These are phyloP conservation scores for Panellus pusillus DNA, from an alignment of 768 basidiomycete genomes.

Conservation along the genomic window DNA sequence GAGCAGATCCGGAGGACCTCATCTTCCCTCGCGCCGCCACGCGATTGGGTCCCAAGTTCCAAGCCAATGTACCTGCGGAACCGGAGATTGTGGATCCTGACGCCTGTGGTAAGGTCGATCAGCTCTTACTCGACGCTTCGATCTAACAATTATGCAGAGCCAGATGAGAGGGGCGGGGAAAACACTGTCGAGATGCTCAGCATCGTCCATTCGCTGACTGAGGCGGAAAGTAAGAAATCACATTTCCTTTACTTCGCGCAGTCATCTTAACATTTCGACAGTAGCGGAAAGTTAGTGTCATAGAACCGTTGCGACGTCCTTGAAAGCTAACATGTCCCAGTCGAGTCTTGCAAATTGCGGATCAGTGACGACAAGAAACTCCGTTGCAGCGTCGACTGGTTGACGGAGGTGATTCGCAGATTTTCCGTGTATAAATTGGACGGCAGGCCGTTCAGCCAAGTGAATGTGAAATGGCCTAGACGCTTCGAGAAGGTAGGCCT, in stretches of 20 bases:
- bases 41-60: constrained; percentile 86
- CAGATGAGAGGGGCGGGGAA: constrained; percentile 69
- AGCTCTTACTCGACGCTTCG: not conserved
- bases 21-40: constrained; percentile 94
- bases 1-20: constrained; percentile 88
- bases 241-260: constrained; percentile 21
- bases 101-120: constrained; percentile 34
- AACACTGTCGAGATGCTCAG: constrained; percentile 73
- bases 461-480: constrained; percentile 60
- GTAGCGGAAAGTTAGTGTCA: constrained; percentile 55
- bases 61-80: constrained; percentile 57
- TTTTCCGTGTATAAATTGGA: constrained; percentile 68
- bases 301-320: not conserved
- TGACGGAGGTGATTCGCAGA: constrained; percentile 72
- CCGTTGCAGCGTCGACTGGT: constrained; percentile 73
- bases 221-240: constrained; percentile 60
- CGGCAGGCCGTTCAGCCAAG: constrained; percentile 55
- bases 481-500: constrained; percentile 62
- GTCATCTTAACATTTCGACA: constrained; percentile 31
- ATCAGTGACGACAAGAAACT: constrained; percentile 55
- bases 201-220: constrained; percentile 60
- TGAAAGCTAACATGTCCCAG: constrained; percentile 35
- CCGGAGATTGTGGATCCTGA: constrained; percentile 35
- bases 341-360: constrained; percentile 62
- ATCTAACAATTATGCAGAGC: constrained; percentile 36